Percentiles rank a stretch among this genome's conserved stretches.
Conservation (phyloP, 345 rosid genomes). For the Populus pruinosa region DNA sequence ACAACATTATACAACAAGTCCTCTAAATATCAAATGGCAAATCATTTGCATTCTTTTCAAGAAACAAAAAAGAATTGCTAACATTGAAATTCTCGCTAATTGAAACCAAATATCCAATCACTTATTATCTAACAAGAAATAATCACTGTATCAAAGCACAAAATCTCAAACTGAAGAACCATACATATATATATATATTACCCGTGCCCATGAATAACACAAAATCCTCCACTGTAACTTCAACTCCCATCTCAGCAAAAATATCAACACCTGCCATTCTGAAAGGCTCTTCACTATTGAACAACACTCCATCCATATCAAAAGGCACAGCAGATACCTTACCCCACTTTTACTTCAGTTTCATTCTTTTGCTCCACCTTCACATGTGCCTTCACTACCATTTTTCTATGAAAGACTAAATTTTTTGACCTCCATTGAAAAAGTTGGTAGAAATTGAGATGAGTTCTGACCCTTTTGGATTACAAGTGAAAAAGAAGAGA, state of each 20-base stretch:
- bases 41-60: background rate
- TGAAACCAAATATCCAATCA: background rate
- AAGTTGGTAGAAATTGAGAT: slow-evolving; percentile 17
- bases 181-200: slow-evolving; percentile 6
- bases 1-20: background rate
- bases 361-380: slow-evolving; percentile 39
- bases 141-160: background rate
- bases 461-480: slow-evolving; percentile 28
- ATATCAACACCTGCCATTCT: slow-evolving; percentile 85
- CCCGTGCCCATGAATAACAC: slow-evolving; percentile 92
- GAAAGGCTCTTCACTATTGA: slow-evolving; percentile 85
- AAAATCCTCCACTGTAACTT: slow-evolving; percentile 77
- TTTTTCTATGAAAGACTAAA: slow-evolving; percentile 11
- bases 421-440: slow-evolving; percentile 24
- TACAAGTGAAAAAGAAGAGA: slow-evolving; percentile 27
- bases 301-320: slow-evolving; percentile 93
- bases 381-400: slow-evolving; percentile 43
- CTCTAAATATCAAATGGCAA: background rate
- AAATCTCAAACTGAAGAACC: background rate
- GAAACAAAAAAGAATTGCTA: background rate
- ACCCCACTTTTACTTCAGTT: slow-evolving; percentile 47
- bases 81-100: background rate
- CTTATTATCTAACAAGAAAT: background rate
- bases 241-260: slow-evolving; percentile 83
- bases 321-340: slow-evolving; percentile 86